Evolutionary conservation across 805 yeast genomes (phyloP), one percentile per base, ranked within the genome.

Genomic region (Henningerozyma blattae): DNA sequence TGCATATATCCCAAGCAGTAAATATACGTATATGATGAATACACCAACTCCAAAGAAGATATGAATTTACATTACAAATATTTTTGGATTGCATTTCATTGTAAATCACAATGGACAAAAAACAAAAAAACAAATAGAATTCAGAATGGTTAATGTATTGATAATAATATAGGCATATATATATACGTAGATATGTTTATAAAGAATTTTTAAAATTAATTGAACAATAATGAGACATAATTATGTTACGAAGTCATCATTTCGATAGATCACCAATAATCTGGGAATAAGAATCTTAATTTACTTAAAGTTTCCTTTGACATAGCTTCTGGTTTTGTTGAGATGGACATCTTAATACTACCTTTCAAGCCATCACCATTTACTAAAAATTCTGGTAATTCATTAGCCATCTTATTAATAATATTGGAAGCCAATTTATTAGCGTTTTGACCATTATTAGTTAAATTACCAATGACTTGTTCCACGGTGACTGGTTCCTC

Each of bases 401-500:
- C 77, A 19, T 64, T 64, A 45, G 83, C 82, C 42, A 91, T 65
- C 24, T 68, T 69, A 31, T 70, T 73, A 32, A 91, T 72, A 40
- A 89, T 63, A 30, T 67, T 69, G 29, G 73, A 76, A 22, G 94
- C 86, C 33, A 91, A 63, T 37, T 62, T 64, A 55, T 81, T 79
- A 8, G 98, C 97, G 52, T 89, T 89, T 25, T 73, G 78, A 33
- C 82, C 68, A 62, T 91, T 91, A 39, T 94, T 91, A 52, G 73
- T 72, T 54, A 89, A 69, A 57, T 91, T 83, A 35, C 94, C 85
- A 33, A 91, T 86, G 28, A 91, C 95, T 4, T 94, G 81, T 62
- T 87, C 96, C n/a, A 91, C 97, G 7, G 97, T 87, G 31, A 91
- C 99, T 3, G 97, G 89, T 52, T 89, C 96, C 54, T 78, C 97